phyloP scores from a whole-genome alignment of 768 basidiomycete species.

The Pisolithus marmoratus region DNA sequence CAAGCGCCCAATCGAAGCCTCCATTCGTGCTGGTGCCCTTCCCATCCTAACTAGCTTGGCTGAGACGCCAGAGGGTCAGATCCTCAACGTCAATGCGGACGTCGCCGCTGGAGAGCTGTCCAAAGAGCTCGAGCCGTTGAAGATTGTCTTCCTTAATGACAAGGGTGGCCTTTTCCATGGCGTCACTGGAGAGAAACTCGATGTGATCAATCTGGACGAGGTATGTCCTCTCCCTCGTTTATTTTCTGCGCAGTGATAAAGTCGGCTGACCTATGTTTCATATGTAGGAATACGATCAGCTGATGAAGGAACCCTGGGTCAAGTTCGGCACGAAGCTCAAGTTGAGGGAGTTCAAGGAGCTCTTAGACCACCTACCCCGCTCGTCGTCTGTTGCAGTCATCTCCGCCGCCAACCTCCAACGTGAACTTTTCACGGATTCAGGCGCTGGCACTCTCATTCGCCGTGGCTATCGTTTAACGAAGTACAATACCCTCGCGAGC shows the following conservation, averaged over 20 bases:
- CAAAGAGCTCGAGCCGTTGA: conserved; percentile 96
- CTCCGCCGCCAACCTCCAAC: conserved; percentile 85
- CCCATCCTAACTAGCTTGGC: conserved; percentile 95
- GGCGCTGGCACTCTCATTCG: conserved; percentile 98
- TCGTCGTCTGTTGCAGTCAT: conserved; percentile 99
- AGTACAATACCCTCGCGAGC: conserved; percentile 71
- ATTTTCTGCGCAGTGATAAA: background rate
- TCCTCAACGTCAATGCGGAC: conserved; percentile 98
- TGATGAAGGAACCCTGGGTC: conserved; percentile 99
- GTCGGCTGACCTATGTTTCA: background rate
- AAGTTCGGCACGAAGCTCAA: conserved; percentile 99
- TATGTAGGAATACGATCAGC: conserved; percentile 81
- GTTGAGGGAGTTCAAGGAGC: conserved; percentile 97
- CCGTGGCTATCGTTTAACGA: conserved; percentile 96
- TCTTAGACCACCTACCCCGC: conserved; percentile 95
- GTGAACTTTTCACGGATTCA: conserved; percentile 97
- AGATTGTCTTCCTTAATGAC: conserved; percentile 97
- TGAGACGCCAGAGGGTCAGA: conserved; percentile 94
- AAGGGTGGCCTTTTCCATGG: conserved; percentile 99
- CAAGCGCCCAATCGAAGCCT: conserved; percentile 94
- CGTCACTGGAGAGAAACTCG: conserved; percentile 92
- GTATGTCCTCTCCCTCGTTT: conserved; percentile 30
- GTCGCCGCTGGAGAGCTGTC: conserved; percentile 97
- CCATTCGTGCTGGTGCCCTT: conserved; percentile 92
- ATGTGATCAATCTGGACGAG: conserved; percentile 97